Evolutionary conservation across 1,284 basidiomycete species (phyloP).

Genomic region (Chondrostereum purpureum): DNA sequence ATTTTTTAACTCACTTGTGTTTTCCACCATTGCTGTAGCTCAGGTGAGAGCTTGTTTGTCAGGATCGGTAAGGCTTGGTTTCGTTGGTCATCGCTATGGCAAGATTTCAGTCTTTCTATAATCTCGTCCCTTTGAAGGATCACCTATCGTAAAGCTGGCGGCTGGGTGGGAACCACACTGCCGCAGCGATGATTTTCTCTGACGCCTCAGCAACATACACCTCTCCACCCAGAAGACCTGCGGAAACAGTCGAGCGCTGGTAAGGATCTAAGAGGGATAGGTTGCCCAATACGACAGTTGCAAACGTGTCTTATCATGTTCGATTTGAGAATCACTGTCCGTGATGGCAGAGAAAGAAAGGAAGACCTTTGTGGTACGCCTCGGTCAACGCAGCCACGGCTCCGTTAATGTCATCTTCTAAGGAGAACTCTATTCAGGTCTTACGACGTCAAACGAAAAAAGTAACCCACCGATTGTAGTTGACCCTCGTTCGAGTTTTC

Average conservation of each 20-base stretch:
- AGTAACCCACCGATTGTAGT: too few species aligned
- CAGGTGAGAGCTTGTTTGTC: neutral
- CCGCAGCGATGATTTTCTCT: slow-evolving; percentile 14
- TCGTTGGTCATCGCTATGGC: slow-evolving; percentile 5
- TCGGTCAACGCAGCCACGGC: neutral
- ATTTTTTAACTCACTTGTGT: neutral
- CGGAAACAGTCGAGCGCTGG: slow-evolving; percentile 7
- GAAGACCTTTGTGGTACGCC: neutral
- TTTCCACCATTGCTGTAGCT: neutral
- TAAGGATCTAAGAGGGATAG: slow-evolving; percentile 3
- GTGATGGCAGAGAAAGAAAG: too few species aligned
- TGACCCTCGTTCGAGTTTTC: too few species aligned
- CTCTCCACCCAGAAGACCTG: slow-evolving; percentile 13
- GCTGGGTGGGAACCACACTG: slow-evolving; percentile 18
- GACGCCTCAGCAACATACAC: slow-evolving; percentile 15
- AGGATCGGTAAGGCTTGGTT: neutral
- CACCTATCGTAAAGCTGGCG: slow-evolving; percentile 15
- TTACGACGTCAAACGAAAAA: too few species aligned
- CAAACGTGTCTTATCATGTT: too few species aligned
- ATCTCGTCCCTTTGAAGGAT: too few species aligned
- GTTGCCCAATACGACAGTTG: neutral
- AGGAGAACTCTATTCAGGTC: too few species aligned
- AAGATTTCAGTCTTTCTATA: too few species aligned
- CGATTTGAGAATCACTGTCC: too few species aligned
- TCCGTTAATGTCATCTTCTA: neutral